Conservation (phyloP, 2,329 filamentous ascomycete genomes). For the Cercospora sp. region DNA sequence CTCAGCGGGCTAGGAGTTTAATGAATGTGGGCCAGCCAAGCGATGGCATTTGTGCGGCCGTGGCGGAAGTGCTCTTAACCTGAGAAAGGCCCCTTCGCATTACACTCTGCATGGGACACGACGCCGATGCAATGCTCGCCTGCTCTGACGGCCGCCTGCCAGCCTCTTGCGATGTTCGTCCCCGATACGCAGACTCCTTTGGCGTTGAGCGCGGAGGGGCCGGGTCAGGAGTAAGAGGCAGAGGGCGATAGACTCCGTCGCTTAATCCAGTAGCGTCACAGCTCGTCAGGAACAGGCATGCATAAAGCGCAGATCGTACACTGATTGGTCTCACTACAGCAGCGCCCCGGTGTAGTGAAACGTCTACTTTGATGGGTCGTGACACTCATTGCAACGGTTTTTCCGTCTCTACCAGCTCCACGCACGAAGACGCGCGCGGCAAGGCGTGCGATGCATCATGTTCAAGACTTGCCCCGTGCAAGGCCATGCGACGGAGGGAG, state of each 20-base stretch:
- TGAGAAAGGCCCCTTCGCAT: not conserved
- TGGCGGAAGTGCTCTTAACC: not conserved
- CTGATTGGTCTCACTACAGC: not conserved
- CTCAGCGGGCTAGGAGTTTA: not conserved
- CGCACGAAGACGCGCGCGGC: conserved; percentile 1
- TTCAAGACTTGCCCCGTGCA: not conserved
- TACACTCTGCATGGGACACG: not conserved
- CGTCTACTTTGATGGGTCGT: not conserved
- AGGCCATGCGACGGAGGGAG: not conserved
- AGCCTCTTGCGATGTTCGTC: not conserved
- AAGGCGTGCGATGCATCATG: not conserved
- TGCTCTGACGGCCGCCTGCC: not conserved
- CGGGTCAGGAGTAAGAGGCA: not conserved
- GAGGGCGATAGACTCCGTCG: not conserved
- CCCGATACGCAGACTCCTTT: not conserved
- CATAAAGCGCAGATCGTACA: not conserved
- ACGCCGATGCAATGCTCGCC: not conserved
- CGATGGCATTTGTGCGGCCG: not conserved
- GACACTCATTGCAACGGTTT: not conserved
- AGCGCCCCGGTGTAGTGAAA: not conserved
- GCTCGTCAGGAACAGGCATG: conserved; percentile 5
- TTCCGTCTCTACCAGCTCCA: not conserved
- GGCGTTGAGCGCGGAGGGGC: not conserved
- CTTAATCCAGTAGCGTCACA: not conserved
- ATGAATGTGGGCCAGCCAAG: conserved; percentile 5